Evolutionary conservation across 805 yeast genomes (phyloP).

Genomic region (Saccharomycopsis oosterbeekiorum): DNA sequence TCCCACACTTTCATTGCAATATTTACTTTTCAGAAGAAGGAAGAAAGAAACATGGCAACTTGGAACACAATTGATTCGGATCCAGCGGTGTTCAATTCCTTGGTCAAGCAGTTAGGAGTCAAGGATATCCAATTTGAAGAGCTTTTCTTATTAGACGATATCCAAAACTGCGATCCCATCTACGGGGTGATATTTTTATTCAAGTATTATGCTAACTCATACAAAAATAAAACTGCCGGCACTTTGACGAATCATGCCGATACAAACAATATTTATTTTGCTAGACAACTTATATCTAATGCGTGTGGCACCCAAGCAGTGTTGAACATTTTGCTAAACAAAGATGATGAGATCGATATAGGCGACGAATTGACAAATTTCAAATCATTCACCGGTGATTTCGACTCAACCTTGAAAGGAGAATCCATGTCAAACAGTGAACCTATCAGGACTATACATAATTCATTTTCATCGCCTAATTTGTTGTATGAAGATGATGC

Average conservation of each 20-base stretch:
- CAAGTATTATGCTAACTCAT: conserved; percentile 35
- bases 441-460: conserved; percentile 44
- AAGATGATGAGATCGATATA: conserved; percentile 30
- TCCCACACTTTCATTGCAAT: neutral
- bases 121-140: conserved; percentile 48
- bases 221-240: neutral
- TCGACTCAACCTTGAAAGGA: conserved; percentile 49
- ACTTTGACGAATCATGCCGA: conserved; percentile 20
- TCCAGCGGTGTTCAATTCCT: conserved; percentile 54
- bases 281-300: conserved; percentile 53
- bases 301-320: conserved; percentile 74
- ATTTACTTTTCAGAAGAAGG: neutral
- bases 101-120: conserved; percentile 47
- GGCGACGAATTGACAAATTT: conserved; percentile 42
- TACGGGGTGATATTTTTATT: conserved; percentile 56
- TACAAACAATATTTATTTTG: conserved; percentile 38
- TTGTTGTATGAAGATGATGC: conserved; percentile 33
- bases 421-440: conserved; percentile 54
- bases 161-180: conserved; percentile 28
- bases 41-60: neutral
- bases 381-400: conserved; percentile 38
- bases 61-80: conserved; percentile 64
- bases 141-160: conserved; percentile 40
- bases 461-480: conserved; percentile 49
- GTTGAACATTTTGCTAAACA: conserved; percentile 43